These are phyloP conservation scores for Aspergillus calidoustus DNA, from an alignment of 2,329 filamentous ascomycete genomes.

Conservation along the genomic window DNA sequence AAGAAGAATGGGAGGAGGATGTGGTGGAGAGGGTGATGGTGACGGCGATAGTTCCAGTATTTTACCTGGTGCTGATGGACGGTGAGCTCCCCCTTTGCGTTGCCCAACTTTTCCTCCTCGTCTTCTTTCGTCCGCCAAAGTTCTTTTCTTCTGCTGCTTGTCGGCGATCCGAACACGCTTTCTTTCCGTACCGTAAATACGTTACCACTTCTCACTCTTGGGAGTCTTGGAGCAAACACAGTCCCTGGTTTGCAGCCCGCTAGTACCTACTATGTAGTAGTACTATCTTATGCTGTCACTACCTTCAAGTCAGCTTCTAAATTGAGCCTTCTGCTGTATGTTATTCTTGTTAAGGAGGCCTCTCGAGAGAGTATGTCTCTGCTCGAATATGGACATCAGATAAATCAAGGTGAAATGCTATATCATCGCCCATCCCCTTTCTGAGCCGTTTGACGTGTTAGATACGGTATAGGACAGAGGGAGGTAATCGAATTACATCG, in stretches of 20 bases:
- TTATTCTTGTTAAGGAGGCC: neutral
- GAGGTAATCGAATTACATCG: slow-evolving; percentile 10
- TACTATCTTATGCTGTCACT: slow-evolving; percentile 5
- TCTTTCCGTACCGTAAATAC: slow-evolving; percentile 19
- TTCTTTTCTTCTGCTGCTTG: slow-evolving; percentile 12
- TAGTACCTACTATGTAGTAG: too few relatives aligned
- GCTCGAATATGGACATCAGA: neutral
- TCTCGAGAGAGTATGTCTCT: neutral
- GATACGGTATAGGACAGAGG: slow-evolving; percentile 6
- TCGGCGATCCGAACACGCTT: slow-evolving; percentile 19
- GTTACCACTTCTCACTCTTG: slow-evolving; percentile 3
- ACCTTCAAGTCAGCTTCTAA: neutral
- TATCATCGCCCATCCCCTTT: neutral
- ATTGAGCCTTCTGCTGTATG: neutral
- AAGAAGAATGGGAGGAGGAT: slow-evolving; percentile 6
- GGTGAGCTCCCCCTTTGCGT: slow-evolving; percentile 18
- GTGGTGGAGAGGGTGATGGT: slow-evolving; percentile 17
- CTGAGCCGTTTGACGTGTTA: slow-evolving; percentile 9
- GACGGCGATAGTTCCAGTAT: slow-evolving; percentile 14
- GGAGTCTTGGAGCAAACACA: neutral
- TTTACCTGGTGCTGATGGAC: slow-evolving; percentile 16
- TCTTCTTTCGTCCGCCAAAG: slow-evolving; percentile 13
- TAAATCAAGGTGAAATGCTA: neutral
- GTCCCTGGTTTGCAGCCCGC: slow-evolving; percentile 3
- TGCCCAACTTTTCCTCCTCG: slow-evolving; percentile 19